Conservation (phyloP, 2,329 filamentous ascomycete species). For the Furcasterigmium sp. region DNA sequence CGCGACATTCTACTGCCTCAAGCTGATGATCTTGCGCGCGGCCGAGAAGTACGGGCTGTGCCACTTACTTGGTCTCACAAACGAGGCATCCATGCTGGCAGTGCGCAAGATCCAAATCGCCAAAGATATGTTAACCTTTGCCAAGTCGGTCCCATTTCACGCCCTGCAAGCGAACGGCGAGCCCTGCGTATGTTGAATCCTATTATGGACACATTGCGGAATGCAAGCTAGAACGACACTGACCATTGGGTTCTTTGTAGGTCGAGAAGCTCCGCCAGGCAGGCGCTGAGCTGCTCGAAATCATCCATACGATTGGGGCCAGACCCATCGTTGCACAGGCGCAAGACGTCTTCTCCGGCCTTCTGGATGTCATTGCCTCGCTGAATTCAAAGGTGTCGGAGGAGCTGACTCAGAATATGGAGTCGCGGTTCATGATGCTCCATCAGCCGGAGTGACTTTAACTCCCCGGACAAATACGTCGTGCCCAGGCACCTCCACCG, state of each 20-base stretch:
- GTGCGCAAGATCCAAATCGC: constrained; percentile 33
- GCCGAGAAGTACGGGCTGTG: not conserved
- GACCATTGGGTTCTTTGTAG: constrained; percentile 14
- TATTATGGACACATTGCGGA: too few species aligned
- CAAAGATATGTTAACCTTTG: constrained; percentile 33
- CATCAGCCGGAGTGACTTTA: too few species aligned
- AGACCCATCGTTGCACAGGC: constrained; percentile 29
- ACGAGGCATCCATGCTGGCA: not conserved
- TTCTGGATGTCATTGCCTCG: constrained; percentile 33
- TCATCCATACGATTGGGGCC: constrained; percentile 31
- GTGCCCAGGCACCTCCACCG: too few species aligned
- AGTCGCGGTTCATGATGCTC: too few species aligned
- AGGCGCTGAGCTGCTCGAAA: constrained; percentile 28
- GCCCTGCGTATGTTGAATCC: constrained; percentile 27
- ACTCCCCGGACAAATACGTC: too few species aligned
- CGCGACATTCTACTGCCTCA: constrained; percentile 30
- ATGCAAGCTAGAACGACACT: not conserved
- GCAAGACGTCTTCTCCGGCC: constrained; percentile 28
- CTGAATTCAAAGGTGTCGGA: constrained; percentile 37
- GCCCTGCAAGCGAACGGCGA: constrained; percentile 32
- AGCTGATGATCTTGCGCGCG: constrained; percentile 27
- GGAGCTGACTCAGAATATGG: too few species aligned
- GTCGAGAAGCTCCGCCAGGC: constrained; percentile 33
- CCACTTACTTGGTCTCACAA: not conserved
- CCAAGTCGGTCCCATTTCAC: constrained; percentile 35